Evolutionary conservation across 1,284 basidiomycete genomes (phyloP), one percentile per base, ranked within the genome.

Genomic region (Lignosus rhinocerotis): DNA sequence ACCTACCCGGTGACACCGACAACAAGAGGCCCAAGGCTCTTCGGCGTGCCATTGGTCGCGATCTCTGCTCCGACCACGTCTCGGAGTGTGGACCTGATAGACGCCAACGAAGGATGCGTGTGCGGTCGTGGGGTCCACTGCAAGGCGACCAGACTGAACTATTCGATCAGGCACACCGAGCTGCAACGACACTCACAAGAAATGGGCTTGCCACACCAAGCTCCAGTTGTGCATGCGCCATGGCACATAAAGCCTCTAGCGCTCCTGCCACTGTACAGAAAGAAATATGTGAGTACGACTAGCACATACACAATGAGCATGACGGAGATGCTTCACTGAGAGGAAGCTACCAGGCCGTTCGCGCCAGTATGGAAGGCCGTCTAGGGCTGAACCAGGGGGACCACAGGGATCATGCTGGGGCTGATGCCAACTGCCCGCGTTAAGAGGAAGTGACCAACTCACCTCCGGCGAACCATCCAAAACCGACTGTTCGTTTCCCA

Each of bases 391-490:
- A 25, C 43, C 43, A 30, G 14, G 25, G 43, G 21, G 6, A 25
- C 25, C 43, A 45, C 17, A 12, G 19, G 43, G 30, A 30, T n/a
- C 21, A 30, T 19, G 11, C 17, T 14, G n/a, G 3, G 11, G 11
- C 25, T 14, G 25, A 30, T 43, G 41, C 41, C 43, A n/a, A 31
- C 30, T n/a, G 7, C 36, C 36, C 36, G 9, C 7, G 21, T 34
- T 0, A 33, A 2, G 9, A n/a, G 38, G 17, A 6, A 30, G 36
- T 12, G 43, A 42, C 6, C 8, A 42, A 73, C 82, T 57, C 55
- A 92, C 91, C 89, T 70, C 93, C 93, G 0, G 93, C 93, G 67
- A 87, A 93, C 86, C 88, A 93, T 0, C 93, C 93, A 73, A 96
- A 95, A 0, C 88, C 93, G 11, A 94, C 92, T 0, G 89, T 90